These are phyloP conservation scores for Penicillium canescens DNA, from an alignment of 495 filamentous ascomycete species.

Conservation along the genomic window DNA sequence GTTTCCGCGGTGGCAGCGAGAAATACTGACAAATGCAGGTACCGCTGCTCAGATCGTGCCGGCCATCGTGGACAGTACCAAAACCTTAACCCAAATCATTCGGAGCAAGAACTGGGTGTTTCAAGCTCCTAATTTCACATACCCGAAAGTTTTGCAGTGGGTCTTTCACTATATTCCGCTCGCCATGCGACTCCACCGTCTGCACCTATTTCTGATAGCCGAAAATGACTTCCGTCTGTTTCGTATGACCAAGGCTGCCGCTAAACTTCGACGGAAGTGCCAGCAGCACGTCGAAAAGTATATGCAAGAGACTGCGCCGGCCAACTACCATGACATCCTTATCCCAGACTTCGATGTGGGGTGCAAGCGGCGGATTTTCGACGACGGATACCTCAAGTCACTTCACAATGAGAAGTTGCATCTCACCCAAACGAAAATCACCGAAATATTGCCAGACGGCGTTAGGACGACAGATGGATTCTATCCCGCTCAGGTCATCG, in stretches of 20 bases:
- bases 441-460: constrained; percentile 17
- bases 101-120: constrained; percentile 32
- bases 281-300: constrained; percentile 34
- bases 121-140: constrained; percentile 15
- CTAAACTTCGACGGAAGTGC: constrained; percentile 28
- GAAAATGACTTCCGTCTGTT: constrained; percentile 42
- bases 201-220: constrained; percentile 23
- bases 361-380: constrained; percentile 53
- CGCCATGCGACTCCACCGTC: constrained; percentile 21
- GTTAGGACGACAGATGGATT: constrained; percentile 27
- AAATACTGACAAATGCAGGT: constrained; percentile 28
- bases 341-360: constrained; percentile 55
- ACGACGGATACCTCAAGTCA: constrained; percentile 21
- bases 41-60: constrained; percentile 50
- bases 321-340: constrained; percentile 55
- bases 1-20: too few species aligned
- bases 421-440: constrained; percentile 36
- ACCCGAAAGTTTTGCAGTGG: constrained; percentile 18
- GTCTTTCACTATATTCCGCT: constrained; percentile 29
- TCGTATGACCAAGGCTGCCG: constrained; percentile 23
- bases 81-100: constrained; percentile 27
- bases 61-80: constrained; percentile 27
- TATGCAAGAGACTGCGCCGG: constrained; percentile 46
- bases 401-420: constrained; percentile 33
- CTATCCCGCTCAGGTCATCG: constrained; percentile 50